Evolutionary conservation across 768 basidiomycete genomes (phyloP), one percentile per base, ranked within the genome.

Genomic region (Candolleomyces efflorescens): DNA sequence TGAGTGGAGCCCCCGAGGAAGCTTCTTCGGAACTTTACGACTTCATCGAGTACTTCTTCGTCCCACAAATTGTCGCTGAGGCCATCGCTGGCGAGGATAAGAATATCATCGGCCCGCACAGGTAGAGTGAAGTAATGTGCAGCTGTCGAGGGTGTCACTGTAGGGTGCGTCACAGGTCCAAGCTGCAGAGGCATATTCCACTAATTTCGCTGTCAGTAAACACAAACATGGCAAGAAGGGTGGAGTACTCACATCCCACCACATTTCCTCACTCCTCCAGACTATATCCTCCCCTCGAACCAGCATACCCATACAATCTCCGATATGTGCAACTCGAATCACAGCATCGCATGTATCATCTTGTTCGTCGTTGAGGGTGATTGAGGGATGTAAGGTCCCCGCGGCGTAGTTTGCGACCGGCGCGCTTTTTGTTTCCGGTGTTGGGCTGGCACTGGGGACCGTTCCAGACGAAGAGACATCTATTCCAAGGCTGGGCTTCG

Each of bases 221-320:
- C 11, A 32, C 36, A n/a, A 51, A 48, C 41, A 13, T 22, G 20
- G 18, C 54, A 18, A 32, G 39, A 46, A 9, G 3, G 37, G 7
- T 13, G 39, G n/a, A n/a, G 53, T 37, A 77, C 84, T 68, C 65
- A 85, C 84, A 13, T 79, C 81, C 82, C 92, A 94, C 84, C 94
- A 94, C 91, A 96, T 95, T 71, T 97, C 95, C 44, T 90, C 83
- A 50, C 86, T 90, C 32, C 94, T 80, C 86, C 93, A 97, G 1
- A 85, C 82, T 45, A 97, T 85, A 54, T 83, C 77, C 46, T 89
- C 83, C 5, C 82, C 86, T 2, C 94, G 83, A 18, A 98, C 84
- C 20, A 97, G 79, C 80, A 92, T 88, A 22, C 87, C 86, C 82
- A 89, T 89, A 68, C 92, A 92, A 65, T 95, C 92, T 9, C 93